These are phyloP conservation scores for Vitellaria paradoxa DNA, from an alignment of 179 eudicot genomes.

Conservation along the genomic window DNA sequence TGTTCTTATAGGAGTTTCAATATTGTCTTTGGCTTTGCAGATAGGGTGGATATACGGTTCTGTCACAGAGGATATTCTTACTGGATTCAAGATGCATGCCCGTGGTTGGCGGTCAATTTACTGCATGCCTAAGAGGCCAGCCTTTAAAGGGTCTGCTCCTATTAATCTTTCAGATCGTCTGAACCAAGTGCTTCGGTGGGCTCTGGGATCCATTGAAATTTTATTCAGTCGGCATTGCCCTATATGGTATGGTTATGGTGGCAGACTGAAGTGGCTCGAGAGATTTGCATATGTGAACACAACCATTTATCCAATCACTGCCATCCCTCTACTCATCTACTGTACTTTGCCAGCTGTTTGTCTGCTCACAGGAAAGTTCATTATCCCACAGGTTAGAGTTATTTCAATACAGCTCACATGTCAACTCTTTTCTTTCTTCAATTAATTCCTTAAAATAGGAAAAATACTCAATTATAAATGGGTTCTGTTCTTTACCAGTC, in stretches of 20 bases:
- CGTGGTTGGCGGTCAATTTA: slow-evolving; percentile 94
- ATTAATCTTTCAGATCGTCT: slow-evolving; percentile 86
- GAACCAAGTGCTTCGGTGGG: slow-evolving; percentile 85
- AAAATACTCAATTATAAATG: background rate
- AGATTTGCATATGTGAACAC: slow-evolving; percentile 78
- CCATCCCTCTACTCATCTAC: slow-evolving; percentile 71
- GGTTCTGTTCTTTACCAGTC: no score
- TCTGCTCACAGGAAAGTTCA: slow-evolving; percentile 76
- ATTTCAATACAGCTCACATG: background rate
- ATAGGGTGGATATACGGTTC: slow-evolving; percentile 94
- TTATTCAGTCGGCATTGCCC: slow-evolving; percentile 83
- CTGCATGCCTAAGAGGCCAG: slow-evolving; percentile 81
- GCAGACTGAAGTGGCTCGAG: slow-evolving; percentile 81
- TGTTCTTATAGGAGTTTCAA: background rate
- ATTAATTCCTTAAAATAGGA: background rate
- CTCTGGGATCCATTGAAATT: slow-evolving; percentile 80
- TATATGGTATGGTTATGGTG: slow-evolving; percentile 76
- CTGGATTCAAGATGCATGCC: slow-evolving; percentile 89
- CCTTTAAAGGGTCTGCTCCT: slow-evolving; percentile 89
- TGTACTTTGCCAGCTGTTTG: slow-evolving; percentile 82
- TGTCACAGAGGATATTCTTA: slow-evolving; percentile 90
- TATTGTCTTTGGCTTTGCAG: slow-evolving; percentile 32
- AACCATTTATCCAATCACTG: slow-evolving; percentile 70
- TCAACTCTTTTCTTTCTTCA: background rate
- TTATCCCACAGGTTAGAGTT: slow-evolving; percentile 69